phyloP scores from a whole-genome alignment of 2,329 filamentous ascomycete genomes.

The Harringtonia lauricola region DNA sequence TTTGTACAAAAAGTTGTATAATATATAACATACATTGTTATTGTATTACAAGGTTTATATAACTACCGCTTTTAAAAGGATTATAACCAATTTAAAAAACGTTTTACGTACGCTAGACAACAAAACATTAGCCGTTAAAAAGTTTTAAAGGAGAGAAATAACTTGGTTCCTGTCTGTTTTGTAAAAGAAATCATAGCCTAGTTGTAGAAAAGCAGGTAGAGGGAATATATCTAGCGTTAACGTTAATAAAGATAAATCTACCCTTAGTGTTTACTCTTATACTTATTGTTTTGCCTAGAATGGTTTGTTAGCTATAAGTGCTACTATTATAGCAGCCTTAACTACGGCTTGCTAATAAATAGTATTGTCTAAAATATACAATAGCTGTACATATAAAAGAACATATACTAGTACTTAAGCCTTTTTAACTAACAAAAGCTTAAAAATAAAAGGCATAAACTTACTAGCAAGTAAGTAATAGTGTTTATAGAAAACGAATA shows the following conservation, averaged over 20 bases:
- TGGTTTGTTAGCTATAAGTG: constrained; percentile 16
- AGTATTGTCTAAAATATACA: constrained; percentile 72
- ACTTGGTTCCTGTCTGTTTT: constrained; percentile 79
- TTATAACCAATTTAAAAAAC: constrained; percentile 66
- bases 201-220: no score
- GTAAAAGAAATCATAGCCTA: constrained; percentile 32
- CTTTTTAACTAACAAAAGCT: constrained; percentile 42
- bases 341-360: constrained; percentile 61
- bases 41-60: constrained; percentile 70
- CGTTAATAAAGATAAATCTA: no score
- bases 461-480: constrained; percentile 72
- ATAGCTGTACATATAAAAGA: constrained; percentile 69
- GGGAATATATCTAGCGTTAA: no score
- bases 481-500: constrained; percentile 86
- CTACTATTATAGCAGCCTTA: constrained; percentile 25
- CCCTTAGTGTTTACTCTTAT: no score
- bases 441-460: constrained; percentile 42
- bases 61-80: constrained; percentile 61
- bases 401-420: constrained; percentile 65
- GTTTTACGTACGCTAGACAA: constrained; percentile 44
- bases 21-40: constrained; percentile 71
- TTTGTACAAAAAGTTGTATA: constrained; percentile 89
- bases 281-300: not conserved
- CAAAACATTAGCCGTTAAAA: constrained; percentile 46
- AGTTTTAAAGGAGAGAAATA: constrained; percentile 70